Percentiles rank a stretch among this genome's conserved stretches.
Conservation (phyloP, 176 grass and related monocot species). For the Rhynchospora breviuscula region DNA sequence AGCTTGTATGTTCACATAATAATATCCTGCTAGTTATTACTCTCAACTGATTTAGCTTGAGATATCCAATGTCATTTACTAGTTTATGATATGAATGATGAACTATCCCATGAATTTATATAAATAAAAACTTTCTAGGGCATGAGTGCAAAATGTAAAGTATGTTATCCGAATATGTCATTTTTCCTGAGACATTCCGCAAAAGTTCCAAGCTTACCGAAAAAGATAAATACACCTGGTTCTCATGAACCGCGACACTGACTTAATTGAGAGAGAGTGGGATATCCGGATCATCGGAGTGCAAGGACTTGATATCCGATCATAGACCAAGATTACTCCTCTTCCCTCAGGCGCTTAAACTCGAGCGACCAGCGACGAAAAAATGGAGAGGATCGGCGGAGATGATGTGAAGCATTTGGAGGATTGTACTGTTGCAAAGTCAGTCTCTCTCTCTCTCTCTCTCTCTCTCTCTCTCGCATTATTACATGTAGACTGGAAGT, state of each 20-base stretch:
- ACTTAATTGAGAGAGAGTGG: background rate
- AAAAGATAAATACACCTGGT: background rate
- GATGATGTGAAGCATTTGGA: slow-evolving; percentile 84
- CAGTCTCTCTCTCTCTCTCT: slow-evolving; percentile 17
- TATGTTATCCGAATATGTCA: background rate
- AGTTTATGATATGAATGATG: background rate
- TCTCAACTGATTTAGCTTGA: background rate
- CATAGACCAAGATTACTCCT: background rate
- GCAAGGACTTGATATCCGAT: background rate
- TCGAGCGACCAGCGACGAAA: background rate
- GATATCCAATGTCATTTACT: background rate
- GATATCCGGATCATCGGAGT: too few relatives aligned
- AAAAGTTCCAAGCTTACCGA: background rate
- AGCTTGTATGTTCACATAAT: background rate
- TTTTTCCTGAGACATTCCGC: background rate
- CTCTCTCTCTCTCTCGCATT: background rate
- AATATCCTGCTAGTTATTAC: background rate
- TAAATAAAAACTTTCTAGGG: background rate
- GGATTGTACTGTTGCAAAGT: slow-evolving; percentile 92
- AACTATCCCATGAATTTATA: background rate
- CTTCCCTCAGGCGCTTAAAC: background rate
- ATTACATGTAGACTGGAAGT: background rate
- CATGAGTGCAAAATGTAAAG: background rate
- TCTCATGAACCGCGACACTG: background rate
- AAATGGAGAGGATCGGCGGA: slow-evolving; percentile 37